Percentiles rank a stretch among this genome's conserved stretches.
phyloP scores from a whole-genome alignment of 768 basidiomycete genomes.

The Dacryopinax primogenitus region DNA sequence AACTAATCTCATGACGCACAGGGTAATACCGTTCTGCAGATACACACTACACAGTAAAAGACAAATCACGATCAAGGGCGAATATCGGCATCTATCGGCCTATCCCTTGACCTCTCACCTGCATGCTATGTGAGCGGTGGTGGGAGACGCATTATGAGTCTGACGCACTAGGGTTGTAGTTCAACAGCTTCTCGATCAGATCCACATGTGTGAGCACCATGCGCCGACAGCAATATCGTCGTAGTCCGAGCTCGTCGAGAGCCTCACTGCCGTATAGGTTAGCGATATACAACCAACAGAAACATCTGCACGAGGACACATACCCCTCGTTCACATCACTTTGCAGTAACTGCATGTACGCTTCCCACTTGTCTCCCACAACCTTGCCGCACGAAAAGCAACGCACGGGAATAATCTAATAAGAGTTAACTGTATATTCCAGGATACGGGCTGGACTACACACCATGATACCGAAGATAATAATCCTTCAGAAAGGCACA shows the following conservation, averaged over 20 bases:
- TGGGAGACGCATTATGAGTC: neutral
- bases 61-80: neutral
- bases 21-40: neutral
- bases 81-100: neutral
- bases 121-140: neutral
- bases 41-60: neutral
- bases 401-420: constrained; percentile 89
- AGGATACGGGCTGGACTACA: neutral
- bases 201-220: constrained; percentile 98
- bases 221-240: constrained; percentile 88
- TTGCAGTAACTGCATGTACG: constrained; percentile 68
- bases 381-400: constrained; percentile 97
- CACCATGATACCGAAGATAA: neutral
- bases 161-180: constrained; percentile 72
- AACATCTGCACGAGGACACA: constrained; percentile 8
- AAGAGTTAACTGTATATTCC: neutral
- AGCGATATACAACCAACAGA: neutral
- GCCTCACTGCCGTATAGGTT: constrained; percentile 50
- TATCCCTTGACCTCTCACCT: constrained; percentile 2
- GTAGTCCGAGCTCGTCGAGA: constrained; percentile 75
- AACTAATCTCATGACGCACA: neutral
- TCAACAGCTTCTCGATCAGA: constrained; percentile 89
- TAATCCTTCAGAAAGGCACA: neutral
- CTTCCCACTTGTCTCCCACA: constrained; percentile 90
- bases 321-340: constrained; percentile 82